Evolutionary conservation across 2,329 filamentous ascomycete genomes (phyloP).

Genomic region (Hypoxylon sp.): DNA sequence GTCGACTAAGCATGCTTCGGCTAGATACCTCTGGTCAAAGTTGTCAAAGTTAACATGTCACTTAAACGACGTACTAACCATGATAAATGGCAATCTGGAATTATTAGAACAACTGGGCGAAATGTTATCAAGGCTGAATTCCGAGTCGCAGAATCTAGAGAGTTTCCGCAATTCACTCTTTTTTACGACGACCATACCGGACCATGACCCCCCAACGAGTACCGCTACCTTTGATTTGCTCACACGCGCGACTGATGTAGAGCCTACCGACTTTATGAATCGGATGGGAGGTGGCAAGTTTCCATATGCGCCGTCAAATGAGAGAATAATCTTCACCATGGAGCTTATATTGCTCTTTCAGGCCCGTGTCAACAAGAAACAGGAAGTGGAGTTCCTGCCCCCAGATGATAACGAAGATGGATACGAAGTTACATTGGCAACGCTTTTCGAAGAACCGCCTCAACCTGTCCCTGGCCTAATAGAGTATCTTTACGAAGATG

Average conservation of each 20-base stretch:
- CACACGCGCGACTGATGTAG: not conserved
- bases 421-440: not conserved
- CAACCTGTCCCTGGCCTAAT: not conserved
- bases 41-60: not conserved
- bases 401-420: not conserved
- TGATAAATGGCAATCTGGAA: not conserved
- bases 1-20: not conserved
- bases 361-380: not conserved
- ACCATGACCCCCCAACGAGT: no score
- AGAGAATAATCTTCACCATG: not conserved
- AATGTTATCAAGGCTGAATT: not conserved
- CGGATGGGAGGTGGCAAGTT: not conserved
- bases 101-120: not conserved
- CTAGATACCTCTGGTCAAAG: not conserved
- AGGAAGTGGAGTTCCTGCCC: not conserved
- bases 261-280: not conserved
- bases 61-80: not conserved
- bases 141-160: not conserved
- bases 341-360: not conserved
- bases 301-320: not conserved
- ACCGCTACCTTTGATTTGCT: no score
- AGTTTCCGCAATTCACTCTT: not conserved
- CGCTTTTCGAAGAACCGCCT: not conserved
- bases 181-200: not conserved
- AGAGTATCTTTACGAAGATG: not conserved